Evolutionary conservation across 108 stramenopile genomes (phyloP), one percentile per base, ranked within the genome.

Genomic region (Skeletonema costatum): DNA sequence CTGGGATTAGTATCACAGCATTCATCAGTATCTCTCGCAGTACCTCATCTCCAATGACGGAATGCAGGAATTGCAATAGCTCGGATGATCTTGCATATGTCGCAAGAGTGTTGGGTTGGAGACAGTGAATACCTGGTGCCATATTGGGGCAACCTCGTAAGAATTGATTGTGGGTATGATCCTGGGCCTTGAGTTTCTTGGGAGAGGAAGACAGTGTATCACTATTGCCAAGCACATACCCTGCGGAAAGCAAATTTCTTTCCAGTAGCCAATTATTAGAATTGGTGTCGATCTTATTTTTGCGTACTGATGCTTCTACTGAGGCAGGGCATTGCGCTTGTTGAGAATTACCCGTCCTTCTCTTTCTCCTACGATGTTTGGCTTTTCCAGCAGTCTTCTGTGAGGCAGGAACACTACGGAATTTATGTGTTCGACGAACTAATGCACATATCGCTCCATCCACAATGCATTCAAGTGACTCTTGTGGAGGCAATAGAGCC

Each of bases 11-110:
- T 48, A 86, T 70, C 25, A 86, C 42, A 16, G 61, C 21, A 76
- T 81, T 86, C 63, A 81, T 17, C 32, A 86, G 42, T 11, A 86
- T 83, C 58, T 83, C 82, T 42, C 76, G 50, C 70, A 86, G 60
- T 30, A 42, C 60, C n/a, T 81, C 75, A 67, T 86, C 85, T 29
- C 85, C 77, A 2, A 83, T 60, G 6, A 76, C 29, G 1, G 32
- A 38, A n/a, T 86, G 85, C 19, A 86, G 39, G 13, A 71, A 60
- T 67, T 74, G 83, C 81, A 86, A 83, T 17, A 82, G 39, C 5
- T 53, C 14, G 19, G 78, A 79, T 11, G 85, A 75, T 66, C 82
- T 72, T 16, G 74, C 74, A 36, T 71, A 80, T 4, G 82, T 59
- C 4, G 78, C 74, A 2, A 78, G 46, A n/a, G 68, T 36, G 60